Base-by-base conservation (phyloP, 805 yeast species). In the Millerozyma miso region DNA sequence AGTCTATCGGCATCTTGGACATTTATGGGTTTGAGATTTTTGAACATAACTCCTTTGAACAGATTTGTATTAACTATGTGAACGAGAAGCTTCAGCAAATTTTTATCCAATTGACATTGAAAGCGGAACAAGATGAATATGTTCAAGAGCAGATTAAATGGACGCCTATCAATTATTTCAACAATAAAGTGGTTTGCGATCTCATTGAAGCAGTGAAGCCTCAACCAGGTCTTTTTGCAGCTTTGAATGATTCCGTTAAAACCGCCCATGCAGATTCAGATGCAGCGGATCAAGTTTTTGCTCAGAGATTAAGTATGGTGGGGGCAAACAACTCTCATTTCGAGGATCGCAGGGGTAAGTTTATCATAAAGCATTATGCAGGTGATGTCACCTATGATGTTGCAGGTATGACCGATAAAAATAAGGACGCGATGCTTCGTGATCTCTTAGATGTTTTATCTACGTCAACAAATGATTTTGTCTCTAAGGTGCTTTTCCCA, bases 91-190 rank as follows among this genome's bases (percentile, higher is more conserved):
- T 91, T 53, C 97, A 90, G 69, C 99, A 91, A 63, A 93, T 91
- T 59, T 93, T 93, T 58, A 93, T 93, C 61, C 96, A 93, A 63
- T 76, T 93, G 58, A 93, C 99, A 2, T 76, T 93, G 58, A 93
- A 93, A 67, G 86, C 97, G 0, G 99, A 93, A 67, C 99, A 93
- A 70, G 99, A 93, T 51, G 98, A 93, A 60, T 93, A 93, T 57
- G 93, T 88, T 31, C 84, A 86, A 53, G 99, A 93, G 65, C 86
- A 88, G 65, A 93, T 93, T 62, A 78, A 88, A 62, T 93, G 99
- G 99, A 88, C 96, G 10, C 98, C 98, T 17, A 93, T 93, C 57
- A 86, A 93, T 49, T 93, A 89, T 65, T 93, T 93, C 71, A 93
- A 93, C 67, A 93, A 93, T 68, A 83, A 91, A 66, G 84, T 93